Base-by-base conservation (phyloP, 192 early-diverging fungal genomes). In the Chytriomyces sp. region DNA sequence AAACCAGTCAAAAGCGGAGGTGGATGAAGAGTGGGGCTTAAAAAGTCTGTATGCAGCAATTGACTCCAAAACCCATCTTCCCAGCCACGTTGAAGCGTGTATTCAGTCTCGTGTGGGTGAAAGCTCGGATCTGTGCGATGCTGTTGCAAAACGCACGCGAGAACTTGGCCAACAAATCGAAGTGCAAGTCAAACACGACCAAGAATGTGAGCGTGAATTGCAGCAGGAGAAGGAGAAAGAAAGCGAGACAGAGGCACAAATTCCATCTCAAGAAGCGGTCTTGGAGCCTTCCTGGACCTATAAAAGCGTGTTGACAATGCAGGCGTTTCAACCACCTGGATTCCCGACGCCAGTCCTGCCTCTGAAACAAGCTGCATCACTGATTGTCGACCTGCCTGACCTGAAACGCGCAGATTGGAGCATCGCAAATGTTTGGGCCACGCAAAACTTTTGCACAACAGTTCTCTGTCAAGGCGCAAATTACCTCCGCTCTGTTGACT, bases 191-290 rank as follows among this genome's bases (percentile, higher is more conserved):
- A 72, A 45, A 13, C 70, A 59, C 2, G 35, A 28, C 53, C 57
- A 59, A 59, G 57, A 72, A 59, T 72, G 70, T 24, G 57, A 72
- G 5, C 70, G 61, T 62, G 61, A 61, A 46, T 28, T 63, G 45
- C 70, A 72, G 5, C 28, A 72, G 26, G 61, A 59, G 5, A 35
- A 18, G 18, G 70, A 61, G 5, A 45, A 59, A 64, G 45, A 62
- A 18, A 61, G 3, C 1, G 70, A 59, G 3, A 0, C 0, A 9
- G 57, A 62, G 5, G 0, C 2, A 2, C 13, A 45, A 45, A 18
- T 18, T 11, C 6, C 47, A 0, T 11, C 11, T 45, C 5, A 67
- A 2, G 10, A 45, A 45, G 9, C 66, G 4, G 3, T 45, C 10
- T 2, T 67, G 13, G 66, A 67, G 23, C 16, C 0, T 18, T 45